Conservation (phyloP, 352 stramenopile species). For the Globisporangium spiculum region DNA sequence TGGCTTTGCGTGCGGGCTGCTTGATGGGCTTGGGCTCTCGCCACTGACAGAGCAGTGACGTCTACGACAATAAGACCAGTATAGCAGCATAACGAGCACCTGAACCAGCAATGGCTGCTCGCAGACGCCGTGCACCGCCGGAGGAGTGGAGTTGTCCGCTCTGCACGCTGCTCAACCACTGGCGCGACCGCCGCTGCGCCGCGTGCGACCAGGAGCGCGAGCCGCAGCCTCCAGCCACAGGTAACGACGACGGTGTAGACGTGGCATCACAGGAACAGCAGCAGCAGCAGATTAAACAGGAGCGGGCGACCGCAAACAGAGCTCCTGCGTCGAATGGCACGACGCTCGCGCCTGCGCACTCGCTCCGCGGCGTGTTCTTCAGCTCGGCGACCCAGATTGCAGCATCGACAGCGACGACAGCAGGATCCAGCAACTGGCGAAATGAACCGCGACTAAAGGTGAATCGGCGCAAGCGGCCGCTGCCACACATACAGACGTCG, state of each 20-base stretch:
- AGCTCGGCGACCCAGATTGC: slow-evolving; percentile 16
- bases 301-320: not conserved
- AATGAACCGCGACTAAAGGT: slow-evolving; percentile 33
- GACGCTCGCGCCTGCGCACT: not conserved
- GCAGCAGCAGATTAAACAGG: slow-evolving; percentile 1
- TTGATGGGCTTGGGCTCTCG: not conserved
- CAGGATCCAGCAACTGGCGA: slow-evolving; percentile 21
- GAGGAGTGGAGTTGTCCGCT: slow-evolving; percentile 67
- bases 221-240: slow-evolving; percentile 3
- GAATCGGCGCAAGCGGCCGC: slow-evolving; percentile 23
- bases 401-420: not conserved
- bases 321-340: not conserved
- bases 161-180: slow-evolving; percentile 64
- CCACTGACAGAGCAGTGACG: not conserved
- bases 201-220: slow-evolving; percentile 51
- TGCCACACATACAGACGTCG: not conserved
- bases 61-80: not conserved
- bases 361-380: slow-evolving; percentile 41
- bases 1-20: not conserved
- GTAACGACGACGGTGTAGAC: not conserved
- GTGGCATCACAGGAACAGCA: not conserved
- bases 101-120: slow-evolving; percentile 1
- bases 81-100: not conserved
- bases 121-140: slow-evolving; percentile 4
- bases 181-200: slow-evolving; percentile 38